Evolutionary conservation across 148 eudicot species (phyloP).

Genomic region (Arbutus unedo): DNA sequence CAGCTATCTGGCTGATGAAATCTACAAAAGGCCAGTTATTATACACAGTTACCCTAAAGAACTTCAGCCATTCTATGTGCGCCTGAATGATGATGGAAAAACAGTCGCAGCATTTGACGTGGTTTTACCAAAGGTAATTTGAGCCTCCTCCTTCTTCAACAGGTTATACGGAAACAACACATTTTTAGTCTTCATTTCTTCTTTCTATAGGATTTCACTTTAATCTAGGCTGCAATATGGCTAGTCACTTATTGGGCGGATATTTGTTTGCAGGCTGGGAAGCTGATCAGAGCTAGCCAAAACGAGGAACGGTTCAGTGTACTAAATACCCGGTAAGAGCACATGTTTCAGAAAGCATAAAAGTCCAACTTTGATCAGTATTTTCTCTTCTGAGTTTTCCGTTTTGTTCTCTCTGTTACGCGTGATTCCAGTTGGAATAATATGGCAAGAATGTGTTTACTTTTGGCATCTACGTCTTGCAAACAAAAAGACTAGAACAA

Average conservation of each 20-base stretch:
- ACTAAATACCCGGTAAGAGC: constrained; percentile 52
- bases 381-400: background rate
- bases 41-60: constrained; percentile 73
- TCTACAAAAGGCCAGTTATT: constrained; percentile 62
- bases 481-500: background rate
- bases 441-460: background rate
- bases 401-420: background rate
- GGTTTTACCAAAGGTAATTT: constrained; percentile 64
- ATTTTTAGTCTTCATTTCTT: background rate
- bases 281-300: constrained; percentile 75
- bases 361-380: background rate
- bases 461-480: background rate
- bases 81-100: constrained; percentile 44
- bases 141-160: background rate
- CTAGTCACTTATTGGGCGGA: background rate
- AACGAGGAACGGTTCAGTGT: constrained; percentile 69
- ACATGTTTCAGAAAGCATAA: background rate
- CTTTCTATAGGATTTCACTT: background rate
- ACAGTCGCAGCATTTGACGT: constrained; percentile 38
- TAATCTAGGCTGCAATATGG: background rate
- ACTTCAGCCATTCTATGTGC: constrained; percentile 73
- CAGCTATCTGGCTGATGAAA: constrained; percentile 77
- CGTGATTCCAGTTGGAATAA: background rate
- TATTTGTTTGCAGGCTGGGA: constrained; percentile 54
- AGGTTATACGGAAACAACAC: background rate